phyloP scores from a whole-genome alignment of 345 rosid genomes.

The Cochlearia excelsa region DNA sequence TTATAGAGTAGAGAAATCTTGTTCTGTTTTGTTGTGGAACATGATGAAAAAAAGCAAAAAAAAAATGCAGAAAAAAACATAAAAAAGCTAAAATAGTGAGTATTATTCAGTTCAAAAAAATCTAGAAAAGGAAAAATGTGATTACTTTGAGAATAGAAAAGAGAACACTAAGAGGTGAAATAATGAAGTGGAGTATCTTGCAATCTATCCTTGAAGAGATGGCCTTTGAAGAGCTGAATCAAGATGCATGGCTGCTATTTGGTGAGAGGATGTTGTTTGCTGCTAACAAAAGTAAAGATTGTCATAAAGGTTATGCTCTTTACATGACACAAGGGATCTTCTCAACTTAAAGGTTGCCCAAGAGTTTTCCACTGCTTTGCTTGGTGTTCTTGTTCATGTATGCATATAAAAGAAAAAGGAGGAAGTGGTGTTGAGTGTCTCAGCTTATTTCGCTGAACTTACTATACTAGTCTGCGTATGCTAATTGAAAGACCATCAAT shows the following conservation, averaged over 20 bases:
- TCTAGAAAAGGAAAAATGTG: conserved; percentile 10
- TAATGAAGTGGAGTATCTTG: conserved; percentile 21
- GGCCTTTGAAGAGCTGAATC: conserved; percentile 10
- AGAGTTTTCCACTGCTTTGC: conserved; percentile 20
- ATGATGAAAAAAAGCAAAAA: conserved; percentile 25
- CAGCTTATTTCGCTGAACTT: conserved; percentile 16
- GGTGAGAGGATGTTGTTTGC: conserved; percentile 52
- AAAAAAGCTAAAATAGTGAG: conserved; percentile 16
- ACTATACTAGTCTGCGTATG: not conserved
- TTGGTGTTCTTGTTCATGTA: conserved; percentile 14
- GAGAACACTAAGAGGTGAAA: conserved; percentile 13
- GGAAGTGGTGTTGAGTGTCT: not conserved
- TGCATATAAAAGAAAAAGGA: conserved; percentile 1
- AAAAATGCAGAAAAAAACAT: conserved; percentile 22
- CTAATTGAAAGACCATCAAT: conserved; percentile 2
- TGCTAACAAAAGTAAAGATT: conserved; percentile 28
- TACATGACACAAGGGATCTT: conserved; percentile 28
- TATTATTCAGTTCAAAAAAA: conserved; percentile 9
- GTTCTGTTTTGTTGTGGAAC: conserved; percentile 37
- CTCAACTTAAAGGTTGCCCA: conserved; percentile 18
- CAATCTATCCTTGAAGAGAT: conserved; percentile 13
- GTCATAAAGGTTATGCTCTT: conserved; percentile 15
- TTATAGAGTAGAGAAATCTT: conserved; percentile 14
- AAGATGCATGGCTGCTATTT: conserved; percentile 35
- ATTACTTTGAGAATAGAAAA: conserved; percentile 16